Evolutionary conservation across 2,329 filamentous ascomycete species (phyloP), one percentile per base, ranked within the genome.

Genomic region (Sporothrix brunneoviolacea): DNA sequence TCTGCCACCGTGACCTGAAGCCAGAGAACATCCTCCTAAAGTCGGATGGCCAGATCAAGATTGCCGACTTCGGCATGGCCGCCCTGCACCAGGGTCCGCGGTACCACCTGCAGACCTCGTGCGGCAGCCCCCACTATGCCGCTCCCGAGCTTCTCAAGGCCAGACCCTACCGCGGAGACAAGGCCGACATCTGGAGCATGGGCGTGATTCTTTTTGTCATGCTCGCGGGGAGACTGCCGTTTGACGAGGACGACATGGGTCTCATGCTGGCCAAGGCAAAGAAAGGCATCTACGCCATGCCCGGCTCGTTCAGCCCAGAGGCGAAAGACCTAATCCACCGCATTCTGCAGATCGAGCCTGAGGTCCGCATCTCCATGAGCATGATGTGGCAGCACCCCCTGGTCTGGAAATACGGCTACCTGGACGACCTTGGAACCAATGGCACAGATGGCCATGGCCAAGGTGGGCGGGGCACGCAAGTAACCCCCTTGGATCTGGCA

Each of bases 51-150:
- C 82, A 87, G 52, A 83, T 97, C 65, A 98, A 97, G 69, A 83
- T 98, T 60, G 91, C 91, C 46, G 93, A 98, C 66, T 98, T 98
- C 66, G 91, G 93, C 37, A 96, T 98, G 91, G 93, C 93, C 39
- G 91, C 91, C 4, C 74, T 97, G 37, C 81, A 84, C 56, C 91
- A 97, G 65, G 87, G 87, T 4, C 77, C 81, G 21, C 84, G 82
- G 8, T 84, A 89, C 57, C 83, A 84, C 62, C 77, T 98, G 24
- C 86, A 81, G 51, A 97, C 93, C 1, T 89, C 91, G 4, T 98
- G 93, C 61, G 93, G 93, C 18, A 97, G 93, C 56, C 93, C 93
- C 19, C 93, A 97, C 67, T 98, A 98, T 61, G 91, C 91, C 16
- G 91, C 93, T 0, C 93, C 93, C 0, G 93, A 98, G 65, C 81